A percentile compares a stretch with the other conserved stretches of the same genome.
Conservation (phyloP, 805 yeast species). For the Grigorovia yakushimaensis region DNA sequence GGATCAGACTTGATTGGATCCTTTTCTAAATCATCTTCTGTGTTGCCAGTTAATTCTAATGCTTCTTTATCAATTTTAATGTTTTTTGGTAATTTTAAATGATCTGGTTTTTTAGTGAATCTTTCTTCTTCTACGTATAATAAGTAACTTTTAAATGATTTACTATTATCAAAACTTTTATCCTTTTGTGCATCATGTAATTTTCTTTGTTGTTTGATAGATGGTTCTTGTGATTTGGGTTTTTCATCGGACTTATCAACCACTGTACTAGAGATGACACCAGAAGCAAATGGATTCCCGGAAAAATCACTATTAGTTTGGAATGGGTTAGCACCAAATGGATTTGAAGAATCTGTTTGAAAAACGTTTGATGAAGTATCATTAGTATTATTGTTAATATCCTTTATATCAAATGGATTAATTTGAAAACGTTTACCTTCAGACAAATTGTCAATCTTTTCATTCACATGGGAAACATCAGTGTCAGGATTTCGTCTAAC, state of each 20-base stretch:
- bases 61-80: slow-evolving; percentile 43
- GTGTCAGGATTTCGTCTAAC: slow-evolving; percentile 42
- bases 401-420: slow-evolving; percentile 26
- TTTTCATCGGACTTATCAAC: not conserved
- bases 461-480: slow-evolving; percentile 3
- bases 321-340: slow-evolving; percentile 29
- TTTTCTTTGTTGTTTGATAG: slow-evolving; percentile 29
- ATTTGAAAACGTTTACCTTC: slow-evolving; percentile 34
- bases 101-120: slow-evolving; percentile 43
- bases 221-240: slow-evolving; percentile 9
- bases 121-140: slow-evolving; percentile 66
- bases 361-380: not conserved
- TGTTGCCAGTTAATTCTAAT: slow-evolving; percentile 34
- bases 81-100: slow-evolving; percentile 39
- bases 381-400: not conserved
- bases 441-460: slow-evolving; percentile 32
- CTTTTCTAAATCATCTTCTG: slow-evolving; percentile 21
- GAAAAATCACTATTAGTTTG: slow-evolving; percentile 29
- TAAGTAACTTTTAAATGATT: slow-evolving; percentile 51
- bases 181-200: slow-evolving; percentile 21
- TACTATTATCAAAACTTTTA: slow-evolving; percentile 11
- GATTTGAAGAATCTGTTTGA: slow-evolving; percentile 14
- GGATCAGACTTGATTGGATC: slow-evolving; percentile 28
- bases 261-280: not conserved
- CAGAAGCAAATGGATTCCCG: slow-evolving; percentile 15